A percentile compares a stretch with the other conserved stretches of the same genome.
phyloP scores from a whole-genome alignment of 2,329 filamentous ascomycete species.

The Chaetomiaceae sp. region DNA sequence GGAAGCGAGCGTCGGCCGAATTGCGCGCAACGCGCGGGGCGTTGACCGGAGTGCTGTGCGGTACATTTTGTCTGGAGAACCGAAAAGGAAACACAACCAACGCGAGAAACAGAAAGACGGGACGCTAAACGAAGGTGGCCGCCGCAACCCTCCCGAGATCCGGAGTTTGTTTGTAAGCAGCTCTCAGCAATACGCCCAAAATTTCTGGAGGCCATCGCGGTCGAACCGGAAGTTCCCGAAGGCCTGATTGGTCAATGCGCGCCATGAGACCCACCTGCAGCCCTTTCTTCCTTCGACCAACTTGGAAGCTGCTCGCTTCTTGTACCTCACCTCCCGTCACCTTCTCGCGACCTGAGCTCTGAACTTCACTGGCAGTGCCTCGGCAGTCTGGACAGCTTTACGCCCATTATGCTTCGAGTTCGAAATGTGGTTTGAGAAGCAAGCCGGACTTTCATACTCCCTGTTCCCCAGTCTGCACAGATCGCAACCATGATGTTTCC shows the following conservation, averaged over 20 bases:
- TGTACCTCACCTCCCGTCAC: no score
- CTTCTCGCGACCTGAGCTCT: no score
- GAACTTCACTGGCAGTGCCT: no score
- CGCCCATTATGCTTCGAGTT: no score
- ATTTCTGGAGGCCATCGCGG: conserved; percentile 22
- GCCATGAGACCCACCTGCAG: no score
- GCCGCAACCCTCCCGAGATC: conserved; percentile 9
- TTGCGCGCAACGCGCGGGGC: conserved; percentile 41
- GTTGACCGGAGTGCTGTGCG: conserved; percentile 48
- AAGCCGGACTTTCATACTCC: no score
- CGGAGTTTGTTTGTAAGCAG: conserved; percentile 21
- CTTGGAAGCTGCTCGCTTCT: no score
- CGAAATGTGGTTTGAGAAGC: no score
- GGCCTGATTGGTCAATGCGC: conserved; percentile 14
- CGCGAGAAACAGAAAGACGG: background rate
- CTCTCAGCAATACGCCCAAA: conserved; percentile 16
- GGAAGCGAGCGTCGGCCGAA: conserved; percentile 39
- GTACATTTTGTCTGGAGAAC: conserved; percentile 41
- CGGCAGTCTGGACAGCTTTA: no score
- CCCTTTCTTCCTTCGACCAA: no score
- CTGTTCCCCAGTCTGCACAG: no score
- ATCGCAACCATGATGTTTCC: no score
- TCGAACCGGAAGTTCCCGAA: conserved; percentile 7
- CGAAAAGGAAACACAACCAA: background rate
- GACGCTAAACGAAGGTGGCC: conserved; percentile 19